A percentile compares a stretch with the other conserved stretches of the same genome.
phyloP scores from a whole-genome alignment of 169 alveolate genomes.

The Cryptosporidium andersoni region DNA sequence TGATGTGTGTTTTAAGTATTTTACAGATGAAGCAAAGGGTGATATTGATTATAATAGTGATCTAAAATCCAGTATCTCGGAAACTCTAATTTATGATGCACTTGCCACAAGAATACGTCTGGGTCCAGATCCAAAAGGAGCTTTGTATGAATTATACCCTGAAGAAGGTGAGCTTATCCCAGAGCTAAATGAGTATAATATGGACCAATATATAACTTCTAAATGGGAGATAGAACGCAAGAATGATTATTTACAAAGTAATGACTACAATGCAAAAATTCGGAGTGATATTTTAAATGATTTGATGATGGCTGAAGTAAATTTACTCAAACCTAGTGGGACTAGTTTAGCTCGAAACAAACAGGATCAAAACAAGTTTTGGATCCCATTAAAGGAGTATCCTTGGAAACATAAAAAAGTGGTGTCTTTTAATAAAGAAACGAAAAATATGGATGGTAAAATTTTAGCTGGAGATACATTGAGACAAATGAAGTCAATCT shows the following conservation, averaged over 20 bases:
- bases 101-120: conserved; percentile 53
- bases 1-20: conserved; percentile 67
- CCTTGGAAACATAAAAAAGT: conserved; percentile 58
- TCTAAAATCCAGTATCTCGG: conserved; percentile 37
- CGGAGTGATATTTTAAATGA: conserved; percentile 40
- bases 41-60: conserved; percentile 37
- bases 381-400: conserved; percentile 49
- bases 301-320: conserved; percentile 39
- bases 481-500: conserved; percentile 54
- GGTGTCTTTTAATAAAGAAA: background rate
- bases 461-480: conserved; percentile 34
- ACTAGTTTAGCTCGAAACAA: background rate
- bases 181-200: conserved; percentile 39
- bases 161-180: conserved; percentile 65
- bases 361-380: background rate
- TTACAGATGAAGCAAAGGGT: conserved; percentile 68
- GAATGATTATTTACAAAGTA: conserved; percentile 5
- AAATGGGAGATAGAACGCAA: conserved; percentile 50
- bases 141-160: conserved; percentile 63
- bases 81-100: conserved; percentile 36
- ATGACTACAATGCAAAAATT: background rate
- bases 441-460: background rate
- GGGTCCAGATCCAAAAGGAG: conserved; percentile 61
- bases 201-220: conserved; percentile 64
- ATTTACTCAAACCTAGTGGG: conserved; percentile 6